Evolutionary conservation across 805 yeast genomes (phyloP).

Genomic region (Metschnikowia colocasiae): DNA sequence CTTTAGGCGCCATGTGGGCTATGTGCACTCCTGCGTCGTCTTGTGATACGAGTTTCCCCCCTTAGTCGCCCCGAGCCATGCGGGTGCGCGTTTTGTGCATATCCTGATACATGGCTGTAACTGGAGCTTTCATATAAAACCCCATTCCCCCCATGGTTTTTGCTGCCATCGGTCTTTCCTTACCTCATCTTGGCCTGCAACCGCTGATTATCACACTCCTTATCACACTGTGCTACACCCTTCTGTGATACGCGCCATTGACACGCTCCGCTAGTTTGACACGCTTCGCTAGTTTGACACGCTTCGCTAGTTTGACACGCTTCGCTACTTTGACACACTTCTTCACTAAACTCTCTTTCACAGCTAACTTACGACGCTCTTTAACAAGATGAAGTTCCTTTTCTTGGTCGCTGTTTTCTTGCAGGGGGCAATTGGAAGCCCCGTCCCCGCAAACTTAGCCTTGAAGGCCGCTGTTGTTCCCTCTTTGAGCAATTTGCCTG

Average conservation of each 20-base stretch:
- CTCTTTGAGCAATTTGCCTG: constrained; percentile 12
- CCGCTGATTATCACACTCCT: background rate
- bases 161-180: too few relatives aligned
- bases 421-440: constrained; percentile 21
- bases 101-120: background rate
- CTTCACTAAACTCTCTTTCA: too few relatives aligned
- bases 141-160: background rate
- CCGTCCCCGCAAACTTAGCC: constrained; percentile 28
- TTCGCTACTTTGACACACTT: too few relatives aligned
- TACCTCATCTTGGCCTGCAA: too few relatives aligned
- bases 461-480: constrained; percentile 20
- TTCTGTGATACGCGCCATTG: too few relatives aligned
- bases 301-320: too few relatives aligned
- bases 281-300: too few relatives aligned
- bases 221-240: too few relatives aligned
- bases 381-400: constrained; percentile 10
- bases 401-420: constrained; percentile 3
- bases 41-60: background rate
- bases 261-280: too few relatives aligned
- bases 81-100: constrained; percentile 3
- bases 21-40: background rate
- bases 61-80: background rate
- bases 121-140: background rate
- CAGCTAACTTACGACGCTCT: background rate
- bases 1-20: background rate